Evolutionary conservation across 73 alveolate genomes (phyloP), one percentile per base, ranked within the genome.

Genomic region (Tetrahymena elliotti): DNA sequence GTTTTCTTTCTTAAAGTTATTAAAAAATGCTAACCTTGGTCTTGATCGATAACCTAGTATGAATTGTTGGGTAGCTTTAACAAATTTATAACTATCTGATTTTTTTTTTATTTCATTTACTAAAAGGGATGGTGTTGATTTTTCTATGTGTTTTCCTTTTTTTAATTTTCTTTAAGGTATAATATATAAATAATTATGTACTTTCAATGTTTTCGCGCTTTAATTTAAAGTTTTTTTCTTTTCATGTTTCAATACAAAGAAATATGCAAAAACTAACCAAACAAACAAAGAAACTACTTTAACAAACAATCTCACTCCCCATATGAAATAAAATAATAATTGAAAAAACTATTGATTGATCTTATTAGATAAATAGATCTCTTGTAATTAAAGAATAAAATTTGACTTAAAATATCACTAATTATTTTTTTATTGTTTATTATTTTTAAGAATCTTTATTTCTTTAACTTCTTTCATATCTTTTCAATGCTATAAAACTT

Each of bases 151-250:
- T 68, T 68, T 68, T 68, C 88, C 88, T 68, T 68, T 68, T 68
- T 68, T 68, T 68, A 68, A 68, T 68, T 68, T 68, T 68, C 88
- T 68, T 68, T 68, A 68, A 68, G 88, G 88, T 68, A 27, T 68
- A 68, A 27, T 68, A 68, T 68, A 68, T 68, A 47, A 47, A 47
- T 47, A 68, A 68, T 68, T 68, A 31, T 68, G 88, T 68, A 68
- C 88, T 68, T 68, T 68, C 88, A 68, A 68, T 68, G 88, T 68
- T 68, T 68, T 68, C 88, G 88, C 88, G 88, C 88, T 68, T 68
- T 68, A 68, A 68, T 68, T 68, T 68, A 68, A 68, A 68, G 88
- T 68, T 68, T 31, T 31, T 68, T 68, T 68, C 88, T 68, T 68
- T 68, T 68, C 88, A 68, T 68, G 88, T 68, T 68, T 68, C 88